phyloP scores from a whole-genome alignment of 1,284 basidiomycete species.

The Ustilago cynodontis region DNA sequence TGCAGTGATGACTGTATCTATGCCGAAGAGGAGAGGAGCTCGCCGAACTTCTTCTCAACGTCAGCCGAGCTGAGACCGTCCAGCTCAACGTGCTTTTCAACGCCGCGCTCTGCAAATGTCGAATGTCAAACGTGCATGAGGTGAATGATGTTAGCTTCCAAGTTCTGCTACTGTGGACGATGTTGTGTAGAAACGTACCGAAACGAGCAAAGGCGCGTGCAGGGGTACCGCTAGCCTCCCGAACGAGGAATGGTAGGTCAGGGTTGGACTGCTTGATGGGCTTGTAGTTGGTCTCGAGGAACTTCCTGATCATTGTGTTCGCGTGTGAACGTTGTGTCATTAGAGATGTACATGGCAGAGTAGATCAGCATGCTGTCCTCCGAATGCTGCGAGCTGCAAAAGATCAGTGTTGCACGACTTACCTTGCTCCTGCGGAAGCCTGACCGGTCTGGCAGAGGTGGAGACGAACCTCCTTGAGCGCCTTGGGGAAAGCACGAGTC shows the following conservation, averaged over 20 bases:
- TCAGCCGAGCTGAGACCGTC: slow-evolving; percentile 63
- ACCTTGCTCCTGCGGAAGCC: slow-evolving; percentile 66
- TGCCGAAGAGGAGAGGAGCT: slow-evolving; percentile 55
- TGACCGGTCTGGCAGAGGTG: slow-evolving; percentile 68
- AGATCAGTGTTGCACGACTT: slow-evolving; percentile 22
- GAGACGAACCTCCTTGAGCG: slow-evolving; percentile 67
- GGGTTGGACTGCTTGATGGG: slow-evolving; percentile 68
- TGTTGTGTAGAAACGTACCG: slow-evolving; percentile 55
- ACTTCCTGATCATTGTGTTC: slow-evolving; percentile 52
- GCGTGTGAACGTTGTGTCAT: neutral
- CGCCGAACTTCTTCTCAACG: slow-evolving; percentile 65
- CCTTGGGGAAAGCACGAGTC: slow-evolving; percentile 59
- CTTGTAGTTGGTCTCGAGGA: slow-evolving; percentile 65
- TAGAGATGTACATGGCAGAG: neutral
- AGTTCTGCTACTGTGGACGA: neutral
- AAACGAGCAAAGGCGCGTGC: slow-evolving; percentile 67
- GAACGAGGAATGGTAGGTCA: slow-evolving; percentile 66
- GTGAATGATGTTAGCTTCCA: neutral
- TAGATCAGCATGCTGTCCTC: slow-evolving; percentile 8
- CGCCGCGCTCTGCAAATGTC: slow-evolving; percentile 59
- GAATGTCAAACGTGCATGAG: too few relatives aligned
- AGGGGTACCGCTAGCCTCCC: slow-evolving; percentile 65
- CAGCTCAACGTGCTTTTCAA: slow-evolving; percentile 65
- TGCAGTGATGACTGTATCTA: slow-evolving; percentile 7
- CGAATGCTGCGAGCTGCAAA: neutral